phyloP scores from a whole-genome alignment of 306 rosid genomes.

The Quercus variabilis region DNA sequence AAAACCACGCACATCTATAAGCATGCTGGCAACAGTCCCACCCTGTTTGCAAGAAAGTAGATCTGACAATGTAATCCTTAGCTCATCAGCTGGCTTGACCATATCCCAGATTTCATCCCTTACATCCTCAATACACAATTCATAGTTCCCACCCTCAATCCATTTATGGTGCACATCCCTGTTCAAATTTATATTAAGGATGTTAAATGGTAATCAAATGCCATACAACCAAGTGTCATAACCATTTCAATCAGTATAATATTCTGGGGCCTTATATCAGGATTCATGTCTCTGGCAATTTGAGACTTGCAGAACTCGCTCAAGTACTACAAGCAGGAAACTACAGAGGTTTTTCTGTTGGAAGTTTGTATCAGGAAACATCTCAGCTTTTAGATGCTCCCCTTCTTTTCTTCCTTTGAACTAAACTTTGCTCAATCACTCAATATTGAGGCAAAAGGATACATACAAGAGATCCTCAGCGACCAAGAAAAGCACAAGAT shows the following conservation, averaged over 20 bases:
- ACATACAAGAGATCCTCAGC: neutral
- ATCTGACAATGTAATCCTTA: conserved; percentile 71
- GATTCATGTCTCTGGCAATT: conserved; percentile 48
- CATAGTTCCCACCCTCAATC: conserved; percentile 99
- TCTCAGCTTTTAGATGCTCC: conserved; percentile 72
- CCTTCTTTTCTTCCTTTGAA: conserved; percentile 85
- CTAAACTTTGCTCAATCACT: conserved; percentile 13
- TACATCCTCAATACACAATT: conserved; percentile 93
- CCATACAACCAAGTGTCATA: neutral
- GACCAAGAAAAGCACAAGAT: conserved; percentile 2
- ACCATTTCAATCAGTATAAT: neutral
- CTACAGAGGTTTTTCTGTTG: conserved; percentile 53
- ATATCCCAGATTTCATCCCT: conserved; percentile 98
- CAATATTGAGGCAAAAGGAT: neutral
- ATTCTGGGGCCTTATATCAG: neutral
- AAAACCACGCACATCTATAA: conserved; percentile 95
- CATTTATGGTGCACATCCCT: conserved; percentile 98
- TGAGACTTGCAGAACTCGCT: conserved; percentile 75
- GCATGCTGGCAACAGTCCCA: conserved; percentile 99
- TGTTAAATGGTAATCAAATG: neutral
- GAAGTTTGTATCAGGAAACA: conserved; percentile 87
- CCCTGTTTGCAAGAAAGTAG: conserved; percentile 92
- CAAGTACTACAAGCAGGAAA: conserved; percentile 75
- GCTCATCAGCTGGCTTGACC: conserved; percentile 90
- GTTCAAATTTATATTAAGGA: conserved; percentile 25